A percentile compares a stretch with the other conserved stretches of the same genome.
These are phyloP conservation scores for Pichia occidentalis DNA, from an alignment of 805 yeast species.

Conservation along the genomic window DNA sequence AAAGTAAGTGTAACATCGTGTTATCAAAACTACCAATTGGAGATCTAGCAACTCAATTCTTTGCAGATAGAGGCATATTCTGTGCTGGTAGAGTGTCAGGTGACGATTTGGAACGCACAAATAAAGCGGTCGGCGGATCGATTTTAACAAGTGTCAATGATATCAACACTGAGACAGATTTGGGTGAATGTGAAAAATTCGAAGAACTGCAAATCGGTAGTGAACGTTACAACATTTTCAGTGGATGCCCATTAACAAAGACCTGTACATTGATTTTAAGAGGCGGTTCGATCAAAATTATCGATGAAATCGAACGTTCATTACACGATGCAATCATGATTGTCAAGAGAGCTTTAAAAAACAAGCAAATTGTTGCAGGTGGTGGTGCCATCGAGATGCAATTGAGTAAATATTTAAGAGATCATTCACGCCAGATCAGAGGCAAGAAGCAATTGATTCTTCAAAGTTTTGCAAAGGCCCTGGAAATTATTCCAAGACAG, in stretches of 20 bases:
- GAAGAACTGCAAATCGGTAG: slow-evolving; percentile 96
- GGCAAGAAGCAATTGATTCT: slow-evolving; percentile 95
- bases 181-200: slow-evolving; percentile 79
- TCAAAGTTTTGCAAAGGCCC: slow-evolving; percentile 87
- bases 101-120: slow-evolving; percentile 89
- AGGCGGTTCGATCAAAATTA: slow-evolving; percentile 98
- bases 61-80: slow-evolving; percentile 92
- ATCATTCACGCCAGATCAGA: slow-evolving; percentile 77
- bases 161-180: slow-evolving; percentile 51
- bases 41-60: slow-evolving; percentile 96
- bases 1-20: slow-evolving; percentile 87
- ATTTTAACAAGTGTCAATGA: slow-evolving; percentile 75
- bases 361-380: slow-evolving; percentile 87
- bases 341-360: slow-evolving; percentile 88
- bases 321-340: slow-evolving; percentile 98
- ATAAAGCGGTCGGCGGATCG: slow-evolving; percentile 89
- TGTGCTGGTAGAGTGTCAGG: slow-evolving; percentile 93
- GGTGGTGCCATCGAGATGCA: slow-evolving; percentile 99
- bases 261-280: slow-evolving; percentile 90
- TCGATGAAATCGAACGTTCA: slow-evolving; percentile 97
- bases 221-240: slow-evolving; percentile 88
- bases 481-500: slow-evolving; percentile 95
- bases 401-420: slow-evolving; percentile 79
- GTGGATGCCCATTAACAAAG: slow-evolving; percentile 86
- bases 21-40: slow-evolving; percentile 95